These are phyloP conservation scores for Mediolabrus comicus DNA, from an alignment of 108 stramenopile species.

Conservation along the genomic window DNA sequence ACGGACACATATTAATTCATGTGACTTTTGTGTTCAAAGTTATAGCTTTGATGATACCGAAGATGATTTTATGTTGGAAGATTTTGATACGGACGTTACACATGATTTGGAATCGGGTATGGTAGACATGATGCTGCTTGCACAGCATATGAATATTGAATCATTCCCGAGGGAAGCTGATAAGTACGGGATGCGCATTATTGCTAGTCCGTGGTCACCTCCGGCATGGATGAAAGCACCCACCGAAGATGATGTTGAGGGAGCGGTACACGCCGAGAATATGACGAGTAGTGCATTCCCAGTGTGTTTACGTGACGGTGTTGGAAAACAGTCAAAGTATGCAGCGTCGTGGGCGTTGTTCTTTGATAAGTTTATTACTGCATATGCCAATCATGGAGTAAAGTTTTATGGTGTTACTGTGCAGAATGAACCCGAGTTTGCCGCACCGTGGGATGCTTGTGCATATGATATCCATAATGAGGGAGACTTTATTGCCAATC, in stretches of 20 bases:
- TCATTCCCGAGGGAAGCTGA: constrained; percentile 45
- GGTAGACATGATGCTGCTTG: constrained; percentile 78
- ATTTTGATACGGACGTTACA: constrained; percentile 74
- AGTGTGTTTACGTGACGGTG: constrained; percentile 78
- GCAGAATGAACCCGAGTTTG: constrained; percentile 96
- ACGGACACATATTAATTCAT: constrained; percentile 93
- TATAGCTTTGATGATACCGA: constrained; percentile 87
- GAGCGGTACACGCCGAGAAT: constrained; percentile 38
- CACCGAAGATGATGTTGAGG: constrained; percentile 36
- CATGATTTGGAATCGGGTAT: constrained; percentile 84
- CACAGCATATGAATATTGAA: constrained; percentile 33
- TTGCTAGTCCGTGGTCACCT: constrained; percentile 92
- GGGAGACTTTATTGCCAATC: constrained; percentile 83
- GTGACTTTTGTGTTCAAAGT: constrained; percentile 89
- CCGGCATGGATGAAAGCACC: constrained; percentile 96
- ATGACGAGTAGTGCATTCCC: constrained; percentile 77
- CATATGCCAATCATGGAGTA: constrained; percentile 68
- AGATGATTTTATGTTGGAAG: constrained; percentile 83
- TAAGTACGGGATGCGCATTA: constrained; percentile 62
- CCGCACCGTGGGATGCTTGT: constrained; percentile 98
- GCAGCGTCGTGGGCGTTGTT: constrained; percentile 83
- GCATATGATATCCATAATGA: constrained; percentile 68
- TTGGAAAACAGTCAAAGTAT: constrained; percentile 62
- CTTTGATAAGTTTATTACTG: constrained; percentile 80
- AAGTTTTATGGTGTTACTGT: constrained; percentile 75